Conservation (phyloP, 2,329 filamentous ascomycete genomes). For the Arthroderma sp. region DNA sequence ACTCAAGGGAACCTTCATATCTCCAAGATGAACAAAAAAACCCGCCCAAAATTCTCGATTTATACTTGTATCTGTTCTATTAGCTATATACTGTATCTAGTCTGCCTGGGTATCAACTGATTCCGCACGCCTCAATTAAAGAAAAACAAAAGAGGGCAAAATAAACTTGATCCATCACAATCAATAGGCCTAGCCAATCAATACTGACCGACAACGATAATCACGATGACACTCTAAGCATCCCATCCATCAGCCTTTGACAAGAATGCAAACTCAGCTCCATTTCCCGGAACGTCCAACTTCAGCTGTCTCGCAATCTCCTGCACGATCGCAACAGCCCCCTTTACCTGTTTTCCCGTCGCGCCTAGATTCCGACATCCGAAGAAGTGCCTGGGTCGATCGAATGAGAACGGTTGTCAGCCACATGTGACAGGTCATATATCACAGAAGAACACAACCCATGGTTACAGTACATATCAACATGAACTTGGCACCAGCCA, state of each 20-base stretch:
- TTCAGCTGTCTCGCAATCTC: conserved; percentile 12
- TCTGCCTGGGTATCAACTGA: too few species aligned
- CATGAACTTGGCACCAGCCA: neutral
- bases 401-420: neutral
- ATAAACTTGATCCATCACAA: too few species aligned
- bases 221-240: neutral
- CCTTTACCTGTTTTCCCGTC: conserved; percentile 10
- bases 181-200: too few species aligned
- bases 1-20: too few species aligned
- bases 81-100: too few species aligned
- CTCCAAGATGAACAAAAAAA: too few species aligned
- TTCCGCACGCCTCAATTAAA: too few species aligned
- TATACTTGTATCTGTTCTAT: too few species aligned
- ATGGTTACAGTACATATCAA: neutral
- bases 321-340: conserved; percentile 12
- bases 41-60: too few species aligned
- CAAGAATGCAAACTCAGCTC: conserved; percentile 9
- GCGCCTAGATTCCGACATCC: conserved; percentile 17
- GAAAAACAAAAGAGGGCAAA: too few species aligned
- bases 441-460: neutral
- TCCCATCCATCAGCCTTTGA: conserved; percentile 10
- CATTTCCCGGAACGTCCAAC: conserved; percentile 5
- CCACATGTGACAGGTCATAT: neutral
- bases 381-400: conserved; percentile 15
- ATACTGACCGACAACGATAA: too few species aligned